phyloP scores from a whole-genome alignment of 495 filamentous ascomycete genomes.

The Ramalina intermedia region DNA sequence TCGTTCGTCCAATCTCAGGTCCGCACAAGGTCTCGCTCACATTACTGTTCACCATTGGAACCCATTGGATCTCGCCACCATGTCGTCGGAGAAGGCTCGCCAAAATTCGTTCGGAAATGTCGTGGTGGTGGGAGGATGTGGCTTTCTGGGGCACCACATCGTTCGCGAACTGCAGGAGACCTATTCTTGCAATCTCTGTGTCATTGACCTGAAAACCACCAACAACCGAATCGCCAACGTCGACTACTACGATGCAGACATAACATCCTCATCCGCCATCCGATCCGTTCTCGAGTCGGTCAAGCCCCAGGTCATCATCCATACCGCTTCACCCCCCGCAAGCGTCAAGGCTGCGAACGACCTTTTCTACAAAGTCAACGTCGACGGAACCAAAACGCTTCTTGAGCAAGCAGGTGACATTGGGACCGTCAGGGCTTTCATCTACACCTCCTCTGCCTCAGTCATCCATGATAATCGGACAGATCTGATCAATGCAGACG shows the following conservation, averaged over 20 bases:
- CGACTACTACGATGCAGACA: constrained; percentile 72
- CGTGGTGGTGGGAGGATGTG: constrained; percentile 42
- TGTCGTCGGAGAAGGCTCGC: background rate
- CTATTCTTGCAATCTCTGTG: constrained; percentile 47
- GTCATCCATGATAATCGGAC: constrained; percentile 68
- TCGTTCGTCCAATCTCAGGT: no score
- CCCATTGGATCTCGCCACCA: background rate
- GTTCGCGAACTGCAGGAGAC: constrained; percentile 41
- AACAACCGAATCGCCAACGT: constrained; percentile 62
- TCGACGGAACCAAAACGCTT: constrained; percentile 70
- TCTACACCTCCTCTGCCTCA: constrained; percentile 86
- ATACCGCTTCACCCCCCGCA: constrained; percentile 72
- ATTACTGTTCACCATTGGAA: no score
- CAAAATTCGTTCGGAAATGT: constrained; percentile 17
- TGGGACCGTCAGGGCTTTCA: constrained; percentile 71
- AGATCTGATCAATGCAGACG: constrained; percentile 80
- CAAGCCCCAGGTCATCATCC: constrained; percentile 80
- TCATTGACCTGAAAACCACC: constrained; percentile 73
- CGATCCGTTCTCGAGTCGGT: constrained; percentile 49
- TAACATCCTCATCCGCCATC: constrained; percentile 58
- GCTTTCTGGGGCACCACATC: constrained; percentile 45
- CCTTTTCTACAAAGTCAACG: constrained; percentile 74
- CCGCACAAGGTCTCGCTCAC: no score
- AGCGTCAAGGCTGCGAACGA: constrained; percentile 35
- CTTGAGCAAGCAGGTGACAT: constrained; percentile 60